Evolutionary conservation across 306 rosid genomes (phyloP).

Genomic region (Ammopiptanthus mongolicus): DNA sequence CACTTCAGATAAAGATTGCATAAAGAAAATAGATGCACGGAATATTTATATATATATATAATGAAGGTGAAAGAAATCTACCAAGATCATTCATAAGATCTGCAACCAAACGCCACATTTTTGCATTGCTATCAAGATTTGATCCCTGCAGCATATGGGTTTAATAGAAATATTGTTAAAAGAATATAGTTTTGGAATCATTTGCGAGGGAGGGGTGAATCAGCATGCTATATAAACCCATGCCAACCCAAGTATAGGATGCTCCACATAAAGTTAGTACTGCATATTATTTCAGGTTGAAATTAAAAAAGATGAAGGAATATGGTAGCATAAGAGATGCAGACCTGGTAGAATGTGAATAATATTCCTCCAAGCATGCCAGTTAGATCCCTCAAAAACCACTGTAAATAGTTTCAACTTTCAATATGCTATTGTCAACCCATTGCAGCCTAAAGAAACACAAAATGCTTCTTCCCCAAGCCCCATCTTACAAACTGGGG

Average conservation of each 20-base stretch:
- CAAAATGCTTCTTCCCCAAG: conserved; percentile 20
- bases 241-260: not conserved
- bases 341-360: conserved; percentile 94
- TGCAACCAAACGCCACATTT: conserved; percentile 96
- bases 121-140: conserved; percentile 93
- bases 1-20: not conserved
- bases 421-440: conserved; percentile 17
- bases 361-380: conserved; percentile 99
- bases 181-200: not conserved
- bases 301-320: conserved; percentile 3
- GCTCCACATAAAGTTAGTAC: not conserved
- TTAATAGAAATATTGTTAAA: not conserved
- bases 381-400: conserved; percentile 96
- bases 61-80: conserved; percentile 23
- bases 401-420: conserved; percentile 52
- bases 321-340: not conserved
- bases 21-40: not conserved
- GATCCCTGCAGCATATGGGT: conserved; percentile 67
- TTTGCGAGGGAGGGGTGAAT: conserved; percentile 1
- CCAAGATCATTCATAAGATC: conserved; percentile 98
- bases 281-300: not conserved
- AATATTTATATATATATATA: not conserved
- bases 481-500: not conserved
- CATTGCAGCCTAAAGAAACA: conserved; percentile 22
- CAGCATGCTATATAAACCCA: not conserved